These are phyloP conservation scores for Wickerhamiella kurtzmanii DNA, from an alignment of 805 yeast genomes.

Conservation along the genomic window DNA sequence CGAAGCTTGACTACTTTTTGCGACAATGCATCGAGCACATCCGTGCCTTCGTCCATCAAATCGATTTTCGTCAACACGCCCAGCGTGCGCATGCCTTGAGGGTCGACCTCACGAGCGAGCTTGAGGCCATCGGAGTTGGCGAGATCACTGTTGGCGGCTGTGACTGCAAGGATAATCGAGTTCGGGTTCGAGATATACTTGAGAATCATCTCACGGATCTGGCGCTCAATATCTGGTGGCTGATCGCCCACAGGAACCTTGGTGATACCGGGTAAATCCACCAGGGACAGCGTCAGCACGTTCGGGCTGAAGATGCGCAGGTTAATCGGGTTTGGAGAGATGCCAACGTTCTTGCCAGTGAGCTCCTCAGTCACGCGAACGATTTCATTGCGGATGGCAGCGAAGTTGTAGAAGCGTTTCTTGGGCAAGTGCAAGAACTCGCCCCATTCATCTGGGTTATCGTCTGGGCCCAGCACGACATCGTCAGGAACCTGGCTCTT, in stretches of 20 bases:
- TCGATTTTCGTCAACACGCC: constrained; percentile 96
- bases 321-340: constrained; percentile 85
- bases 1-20: constrained; percentile 92
- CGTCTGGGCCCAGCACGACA: constrained; percentile 22
- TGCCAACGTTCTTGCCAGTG: constrained; percentile 60
- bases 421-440: constrained; percentile 89
- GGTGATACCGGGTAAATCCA: constrained; percentile 93
- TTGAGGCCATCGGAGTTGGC: constrained; percentile 95
- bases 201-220: constrained; percentile 82
- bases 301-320: constrained; percentile 88
- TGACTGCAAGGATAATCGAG: constrained; percentile 87
- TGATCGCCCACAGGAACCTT: constrained; percentile 99
- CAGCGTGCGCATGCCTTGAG: constrained; percentile 85
- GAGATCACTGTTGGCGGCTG: constrained; percentile 92
- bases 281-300: constrained; percentile 85
- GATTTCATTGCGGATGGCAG: constrained; percentile 79
- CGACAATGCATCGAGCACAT: constrained; percentile 87
- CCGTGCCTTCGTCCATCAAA: constrained; percentile 96
- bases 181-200: constrained; percentile 91
- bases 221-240: constrained; percentile 91
- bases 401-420: constrained; percentile 74
- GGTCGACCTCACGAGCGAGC: constrained; percentile 94
- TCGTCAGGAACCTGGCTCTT: constrained; percentile 25
- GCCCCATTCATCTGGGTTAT: constrained; percentile 69
- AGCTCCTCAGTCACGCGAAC: constrained; percentile 80